Evolutionary conservation across 306 rosid species (phyloP).

Genomic region (Prunus davidiana): DNA sequence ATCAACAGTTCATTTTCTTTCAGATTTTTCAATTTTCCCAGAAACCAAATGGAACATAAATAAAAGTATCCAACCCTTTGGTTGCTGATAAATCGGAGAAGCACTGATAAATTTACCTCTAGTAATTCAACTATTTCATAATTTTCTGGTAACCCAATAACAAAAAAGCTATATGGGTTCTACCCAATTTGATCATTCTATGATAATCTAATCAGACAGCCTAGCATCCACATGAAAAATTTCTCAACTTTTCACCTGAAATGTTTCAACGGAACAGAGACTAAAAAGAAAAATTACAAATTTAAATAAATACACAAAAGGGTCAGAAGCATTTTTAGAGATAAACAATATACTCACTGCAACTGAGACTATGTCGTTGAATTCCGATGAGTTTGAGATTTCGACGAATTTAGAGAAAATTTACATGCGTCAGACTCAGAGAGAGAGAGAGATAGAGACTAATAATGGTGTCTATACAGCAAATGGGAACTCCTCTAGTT

Average conservation of each 20-base stretch:
- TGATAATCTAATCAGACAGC: too few relatives aligned
- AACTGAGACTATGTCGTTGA: background rate
- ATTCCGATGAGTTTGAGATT: background rate
- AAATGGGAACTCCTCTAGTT: background rate
- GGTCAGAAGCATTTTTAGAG: background rate
- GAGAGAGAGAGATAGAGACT: background rate
- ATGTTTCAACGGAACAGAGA: background rate
- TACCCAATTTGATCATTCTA: background rate
- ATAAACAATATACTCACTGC: constrained; percentile 6
- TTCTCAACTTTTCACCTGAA: background rate
- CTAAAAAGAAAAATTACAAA: background rate
- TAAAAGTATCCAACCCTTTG: background rate
- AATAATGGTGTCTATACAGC: background rate
- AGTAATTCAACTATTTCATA: background rate
- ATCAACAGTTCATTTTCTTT: background rate
- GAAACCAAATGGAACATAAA: background rate
- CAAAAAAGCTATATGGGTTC: background rate
- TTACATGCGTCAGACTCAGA: background rate
- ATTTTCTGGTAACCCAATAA: background rate
- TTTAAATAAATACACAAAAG: background rate
- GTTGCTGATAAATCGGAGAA: background rate
- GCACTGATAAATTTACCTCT: background rate
- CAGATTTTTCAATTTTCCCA: constrained; percentile 3
- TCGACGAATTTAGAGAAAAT: background rate
- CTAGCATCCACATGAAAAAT: background rate